Evolutionary conservation across 257 asterid species (phyloP), one percentile per base, ranked within the genome.

Genomic region (Haberlea rhodopensis): DNA sequence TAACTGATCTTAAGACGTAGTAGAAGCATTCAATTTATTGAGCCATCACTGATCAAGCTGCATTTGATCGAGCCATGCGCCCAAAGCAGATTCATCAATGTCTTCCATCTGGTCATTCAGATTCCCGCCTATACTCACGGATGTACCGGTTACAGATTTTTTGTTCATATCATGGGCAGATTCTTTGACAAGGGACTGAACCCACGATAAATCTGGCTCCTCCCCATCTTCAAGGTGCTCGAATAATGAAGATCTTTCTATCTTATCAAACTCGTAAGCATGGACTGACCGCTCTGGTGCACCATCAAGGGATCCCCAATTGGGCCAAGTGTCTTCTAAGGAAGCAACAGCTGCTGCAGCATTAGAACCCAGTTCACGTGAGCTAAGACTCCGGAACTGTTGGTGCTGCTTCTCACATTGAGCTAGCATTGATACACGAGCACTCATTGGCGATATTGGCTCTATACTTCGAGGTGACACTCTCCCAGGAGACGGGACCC

Each of bases 171-270:
- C 95, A 46, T 81, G 88, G 8, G 94, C 83, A 57, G 94, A 73
- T 74, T 90, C 97, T 62, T 76, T 85, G 26, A 91, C 97, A 8
- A 91, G 89, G 0, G 91, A 81, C 43, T 91, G 96, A 61, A 91
- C 95, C 97, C 97, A 91, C 3, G 95, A 88, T 46, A 88, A 69
- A 75, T 91, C 95, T 5, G 97, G 97, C 67, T 84, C 97, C 74
- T 84, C 96, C 8, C 75, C 83, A 13, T 79, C 70, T 68, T 72
- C 80, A 22, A 76, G 80, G 59, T 62, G 73, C 77, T 90, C 95
- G 15, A 76, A 85, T 13, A 95, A 87, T 1, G 85, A 77, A 2
- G 95, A 80, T 68, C 87, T 78, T 72, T 70, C 78, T 45, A 74
- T 80, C 71, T 65, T 87, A 29, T 80, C 83, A 13, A 83, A 46